Evolutionary conservation across 1,284 basidiomycete species (phyloP).

Genomic region (Nidula niveotomentosa): DNA sequence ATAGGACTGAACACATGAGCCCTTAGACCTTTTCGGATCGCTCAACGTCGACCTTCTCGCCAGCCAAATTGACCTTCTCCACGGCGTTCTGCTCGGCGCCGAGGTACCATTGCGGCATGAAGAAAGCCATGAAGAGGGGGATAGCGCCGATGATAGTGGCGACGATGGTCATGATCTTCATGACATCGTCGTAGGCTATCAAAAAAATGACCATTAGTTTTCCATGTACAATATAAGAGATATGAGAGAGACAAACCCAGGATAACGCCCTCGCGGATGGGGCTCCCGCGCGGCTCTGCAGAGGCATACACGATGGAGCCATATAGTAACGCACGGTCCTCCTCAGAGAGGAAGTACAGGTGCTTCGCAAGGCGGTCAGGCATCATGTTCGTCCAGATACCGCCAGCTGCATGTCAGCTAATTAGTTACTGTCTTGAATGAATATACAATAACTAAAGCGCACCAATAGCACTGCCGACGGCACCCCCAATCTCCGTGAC

Average conservation of each 20-base stretch:
- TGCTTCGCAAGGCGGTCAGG: slow-evolving; percentile 54
- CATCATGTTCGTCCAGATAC: slow-evolving; percentile 37
- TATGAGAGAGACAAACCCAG: slow-evolving; percentile 28
- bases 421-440: background rate
- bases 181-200: slow-evolving; percentile 52
- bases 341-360: slow-evolving; percentile 43
- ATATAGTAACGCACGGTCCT: slow-evolving; percentile 39
- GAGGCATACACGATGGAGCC: slow-evolving; percentile 50
- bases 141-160: slow-evolving; percentile 39
- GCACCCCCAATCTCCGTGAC: slow-evolving; percentile 79
- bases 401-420: background rate
- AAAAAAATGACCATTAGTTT: background rate
- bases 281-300: slow-evolving; percentile 44
- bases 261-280: slow-evolving; percentile 60
- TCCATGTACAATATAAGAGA: no score
- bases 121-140: slow-evolving; percentile 35
- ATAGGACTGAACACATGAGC: background rate
- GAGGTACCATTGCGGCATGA: slow-evolving; percentile 47
- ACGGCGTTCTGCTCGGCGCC: slow-evolving; percentile 46
- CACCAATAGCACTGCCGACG: slow-evolving; percentile 67
- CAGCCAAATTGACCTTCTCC: slow-evolving; percentile 29
- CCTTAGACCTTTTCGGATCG: background rate
- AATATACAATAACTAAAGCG: slow-evolving; percentile 16
- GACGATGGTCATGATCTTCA: slow-evolving; percentile 51
- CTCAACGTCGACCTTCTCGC: slow-evolving; percentile 11